These are phyloP conservation scores for Fusarium equiseti DNA, from an alignment of 2,329 filamentous ascomycete genomes.

Conservation along the genomic window DNA sequence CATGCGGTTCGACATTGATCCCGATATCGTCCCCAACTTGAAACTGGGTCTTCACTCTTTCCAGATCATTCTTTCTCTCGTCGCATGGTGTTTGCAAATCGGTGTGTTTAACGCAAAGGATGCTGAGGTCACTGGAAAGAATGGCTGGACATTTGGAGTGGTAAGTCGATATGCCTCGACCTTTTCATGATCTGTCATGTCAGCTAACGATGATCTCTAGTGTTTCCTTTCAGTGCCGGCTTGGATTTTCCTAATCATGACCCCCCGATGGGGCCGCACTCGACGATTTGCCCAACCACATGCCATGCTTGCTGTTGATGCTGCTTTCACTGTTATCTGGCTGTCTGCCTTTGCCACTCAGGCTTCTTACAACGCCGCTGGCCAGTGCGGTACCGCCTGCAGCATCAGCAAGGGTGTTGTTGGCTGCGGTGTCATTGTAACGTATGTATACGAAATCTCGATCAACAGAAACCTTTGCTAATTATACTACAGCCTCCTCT, in stretches of 20 bases:
- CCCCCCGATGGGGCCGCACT: constrained; percentile 72
- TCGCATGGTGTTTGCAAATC: constrained; percentile 71
- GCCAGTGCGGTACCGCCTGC: constrained; percentile 68
- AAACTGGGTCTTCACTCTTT: constrained; percentile 69
- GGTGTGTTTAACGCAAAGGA: constrained; percentile 65
- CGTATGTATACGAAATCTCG: constrained; percentile 58
- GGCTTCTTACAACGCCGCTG: constrained; percentile 71
- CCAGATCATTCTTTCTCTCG: constrained; percentile 67
- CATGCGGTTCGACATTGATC: constrained; percentile 66
- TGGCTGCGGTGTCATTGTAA: constrained; percentile 71
- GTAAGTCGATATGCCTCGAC: constrained; percentile 56
- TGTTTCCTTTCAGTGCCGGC: constrained; percentile 74
- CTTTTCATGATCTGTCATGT: neutral
- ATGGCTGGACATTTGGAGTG: constrained; percentile 73
- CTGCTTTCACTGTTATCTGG: constrained; percentile 71
- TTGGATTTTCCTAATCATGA: constrained; percentile 74
- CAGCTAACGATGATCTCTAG: constrained; percentile 54
- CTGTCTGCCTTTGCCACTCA: constrained; percentile 75
- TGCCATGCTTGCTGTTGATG: constrained; percentile 70
- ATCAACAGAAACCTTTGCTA: neutral
- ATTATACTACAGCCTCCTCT: constrained; percentile 63
- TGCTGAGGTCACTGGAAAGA: constrained; percentile 66
- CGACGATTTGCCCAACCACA: constrained; percentile 71
- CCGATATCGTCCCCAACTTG: constrained; percentile 65
- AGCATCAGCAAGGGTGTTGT: constrained; percentile 73